These are phyloP conservation scores for Rhododendron vialii DNA, from an alignment of 148 eudicot genomes.

Conservation along the genomic window DNA sequence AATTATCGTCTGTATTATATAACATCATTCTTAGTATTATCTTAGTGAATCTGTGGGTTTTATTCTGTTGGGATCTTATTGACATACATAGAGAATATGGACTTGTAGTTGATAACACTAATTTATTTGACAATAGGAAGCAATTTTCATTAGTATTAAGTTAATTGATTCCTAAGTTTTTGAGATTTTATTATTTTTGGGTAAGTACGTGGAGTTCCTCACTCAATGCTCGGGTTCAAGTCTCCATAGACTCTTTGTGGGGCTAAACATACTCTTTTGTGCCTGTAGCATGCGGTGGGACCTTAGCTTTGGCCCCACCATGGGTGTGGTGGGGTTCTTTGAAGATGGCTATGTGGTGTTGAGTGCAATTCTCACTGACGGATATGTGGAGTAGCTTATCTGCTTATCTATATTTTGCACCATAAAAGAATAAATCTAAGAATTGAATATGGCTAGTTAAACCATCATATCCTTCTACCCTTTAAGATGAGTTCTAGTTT, in stretches of 20 bases:
- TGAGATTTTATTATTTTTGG: not conserved
- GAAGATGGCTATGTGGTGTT: not conserved
- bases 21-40: not conserved
- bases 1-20: not conserved
- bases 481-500: not conserved
- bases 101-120: not conserved
- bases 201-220: not conserved
- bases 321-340: not conserved
- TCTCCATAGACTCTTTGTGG: not conserved
- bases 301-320: not conserved
- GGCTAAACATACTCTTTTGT: not conserved
- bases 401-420: not conserved
- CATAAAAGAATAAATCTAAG: not conserved
- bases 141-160: not conserved
- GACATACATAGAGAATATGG: not conserved
- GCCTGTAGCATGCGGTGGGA: not conserved
- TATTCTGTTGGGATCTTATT: not conserved
- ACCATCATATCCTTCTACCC: not conserved
- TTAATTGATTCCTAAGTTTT: not conserved
- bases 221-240: not conserved
- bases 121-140: not conserved
- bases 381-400: not conserved
- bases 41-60: not conserved
- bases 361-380: not conserved
- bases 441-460: not conserved